A percentile compares a stretch with the other conserved stretches of the same genome.
Conservation (phyloP, 148 eudicot species). For the Bassia scoparia region DNA sequence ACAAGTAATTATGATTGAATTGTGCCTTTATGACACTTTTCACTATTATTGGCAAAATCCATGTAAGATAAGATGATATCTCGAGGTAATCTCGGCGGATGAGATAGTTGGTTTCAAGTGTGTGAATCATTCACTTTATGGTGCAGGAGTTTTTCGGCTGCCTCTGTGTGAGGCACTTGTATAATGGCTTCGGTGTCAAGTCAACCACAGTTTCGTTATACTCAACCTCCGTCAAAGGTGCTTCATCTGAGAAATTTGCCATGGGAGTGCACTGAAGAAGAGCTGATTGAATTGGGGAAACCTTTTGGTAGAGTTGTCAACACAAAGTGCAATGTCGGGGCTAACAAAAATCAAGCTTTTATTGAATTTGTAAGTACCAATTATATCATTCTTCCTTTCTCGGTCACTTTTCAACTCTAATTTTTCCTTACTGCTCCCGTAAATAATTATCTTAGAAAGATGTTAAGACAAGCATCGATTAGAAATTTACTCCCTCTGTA, state of each 20-base stretch:
- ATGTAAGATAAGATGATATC: too few species aligned
- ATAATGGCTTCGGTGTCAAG: slow-evolving; percentile 89
- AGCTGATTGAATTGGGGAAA: slow-evolving; percentile 82
- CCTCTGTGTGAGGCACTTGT: slow-evolving; percentile 17
- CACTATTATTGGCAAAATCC: too few species aligned
- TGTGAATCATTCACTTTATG: not conserved
- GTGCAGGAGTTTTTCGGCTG: slow-evolving; percentile 14
- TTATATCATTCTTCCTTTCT: not conserved
- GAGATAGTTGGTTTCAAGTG: not conserved
- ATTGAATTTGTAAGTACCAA: slow-evolving; percentile 82
- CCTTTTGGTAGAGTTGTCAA: slow-evolving; percentile 96
- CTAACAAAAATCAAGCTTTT: slow-evolving; percentile 94
- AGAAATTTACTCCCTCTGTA: too few species aligned
- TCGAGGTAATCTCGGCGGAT: not conserved
- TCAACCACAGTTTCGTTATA: slow-evolving; percentile 96
- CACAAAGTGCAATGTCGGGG: slow-evolving; percentile 99
- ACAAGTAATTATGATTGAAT: too few species aligned
- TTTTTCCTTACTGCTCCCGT: not conserved
- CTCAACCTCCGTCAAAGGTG: slow-evolving; percentile 97
- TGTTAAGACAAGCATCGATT: not conserved
- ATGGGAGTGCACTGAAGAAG: slow-evolving; percentile 97
- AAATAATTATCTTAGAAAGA: too few species aligned
- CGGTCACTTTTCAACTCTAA: not conserved
- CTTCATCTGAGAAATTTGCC: slow-evolving; percentile 97
- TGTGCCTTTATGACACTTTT: too few species aligned